Evolutionary conservation across 2,329 filamentous ascomycete genomes (phyloP).

Genomic region (Cladosporium sp.): DNA sequence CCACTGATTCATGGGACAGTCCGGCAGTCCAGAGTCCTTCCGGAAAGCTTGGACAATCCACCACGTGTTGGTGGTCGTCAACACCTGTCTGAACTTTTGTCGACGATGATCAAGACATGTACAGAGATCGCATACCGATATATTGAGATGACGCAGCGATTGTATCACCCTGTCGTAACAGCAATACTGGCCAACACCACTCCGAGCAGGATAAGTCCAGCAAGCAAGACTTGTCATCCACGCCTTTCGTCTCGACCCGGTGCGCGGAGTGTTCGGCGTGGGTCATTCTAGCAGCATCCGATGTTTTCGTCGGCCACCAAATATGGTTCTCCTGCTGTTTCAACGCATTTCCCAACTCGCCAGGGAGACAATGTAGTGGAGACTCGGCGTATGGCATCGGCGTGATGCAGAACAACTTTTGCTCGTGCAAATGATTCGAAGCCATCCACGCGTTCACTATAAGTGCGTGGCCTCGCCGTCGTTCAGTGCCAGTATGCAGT

Average conservation of each 20-base stretch:
- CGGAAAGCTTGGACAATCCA: neutral
- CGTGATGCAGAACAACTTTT: neutral
- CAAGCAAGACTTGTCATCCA: neutral
- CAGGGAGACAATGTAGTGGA: neutral
- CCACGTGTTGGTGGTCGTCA: neutral
- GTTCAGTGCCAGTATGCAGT: slow-evolving; percentile 4
- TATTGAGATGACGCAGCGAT: neutral
- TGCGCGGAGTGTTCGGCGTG: neutral
- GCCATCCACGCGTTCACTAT: neutral
- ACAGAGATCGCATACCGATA: neutral
- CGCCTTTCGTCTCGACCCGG: neutral
- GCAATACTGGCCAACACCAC: neutral
- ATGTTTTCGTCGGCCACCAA: neutral
- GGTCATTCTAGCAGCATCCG: neutral
- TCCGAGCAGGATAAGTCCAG: neutral
- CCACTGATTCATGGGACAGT: neutral
- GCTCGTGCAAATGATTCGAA: slow-evolving; percentile 12
- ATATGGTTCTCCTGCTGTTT: neutral
- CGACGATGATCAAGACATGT: neutral
- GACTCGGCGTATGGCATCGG: slow-evolving; percentile 10
- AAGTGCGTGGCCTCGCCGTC: neutral
- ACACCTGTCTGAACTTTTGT: too few species aligned
- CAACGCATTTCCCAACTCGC: slow-evolving; percentile 1
- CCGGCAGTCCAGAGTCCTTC: neutral
- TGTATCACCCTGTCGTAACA: neutral